phyloP scores from a whole-genome alignment of 2,329 filamentous ascomycete genomes.

The Phaeophleospora eucalypticola region DNA sequence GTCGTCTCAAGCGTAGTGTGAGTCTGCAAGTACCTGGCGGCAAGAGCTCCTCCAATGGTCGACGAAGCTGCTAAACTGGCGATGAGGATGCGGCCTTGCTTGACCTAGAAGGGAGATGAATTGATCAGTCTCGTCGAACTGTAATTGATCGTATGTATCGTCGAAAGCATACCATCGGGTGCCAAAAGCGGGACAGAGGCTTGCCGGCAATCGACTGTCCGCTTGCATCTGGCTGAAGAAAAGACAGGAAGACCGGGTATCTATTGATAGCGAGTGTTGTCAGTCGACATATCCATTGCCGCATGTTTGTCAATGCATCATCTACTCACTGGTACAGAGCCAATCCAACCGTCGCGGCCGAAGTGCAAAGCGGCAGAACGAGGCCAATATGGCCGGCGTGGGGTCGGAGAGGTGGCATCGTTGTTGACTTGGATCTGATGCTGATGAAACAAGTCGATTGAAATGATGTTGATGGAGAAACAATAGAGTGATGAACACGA shows the following conservation, averaged over 20 bases:
- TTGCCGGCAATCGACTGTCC: slow-evolving; percentile 21
- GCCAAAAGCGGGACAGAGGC: slow-evolving; percentile 27
- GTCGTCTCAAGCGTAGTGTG: slow-evolving; percentile 27
- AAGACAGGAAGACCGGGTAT: slow-evolving; percentile 26
- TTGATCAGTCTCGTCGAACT: neutral
- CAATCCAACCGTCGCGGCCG: slow-evolving; percentile 29
- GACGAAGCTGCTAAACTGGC: slow-evolving; percentile 17
- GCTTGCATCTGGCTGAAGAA: slow-evolving; percentile 15
- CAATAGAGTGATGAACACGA: neutral
- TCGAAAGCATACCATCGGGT: slow-evolving; percentile 14
- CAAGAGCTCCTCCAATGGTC: slow-evolving; percentile 19
- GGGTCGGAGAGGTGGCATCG: slow-evolving; percentile 26
- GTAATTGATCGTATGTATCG: neutral
- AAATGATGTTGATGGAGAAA: slow-evolving; percentile 4
- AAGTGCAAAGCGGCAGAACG: slow-evolving; percentile 29
- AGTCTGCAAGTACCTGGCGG: slow-evolving; percentile 23
- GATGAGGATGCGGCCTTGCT: slow-evolving; percentile 20
- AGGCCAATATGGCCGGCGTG: slow-evolving; percentile 27
- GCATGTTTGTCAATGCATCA: neutral
- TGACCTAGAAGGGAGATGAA: slow-evolving; percentile 14
- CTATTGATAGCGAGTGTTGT: neutral
- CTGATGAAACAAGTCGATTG: neutral
- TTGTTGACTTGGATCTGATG: neutral
- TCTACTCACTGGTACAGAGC: slow-evolving; percentile 21
- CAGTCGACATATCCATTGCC: neutral